Conservation (phyloP, 129 eudicot genomes). For the Silybum marianum region DNA sequence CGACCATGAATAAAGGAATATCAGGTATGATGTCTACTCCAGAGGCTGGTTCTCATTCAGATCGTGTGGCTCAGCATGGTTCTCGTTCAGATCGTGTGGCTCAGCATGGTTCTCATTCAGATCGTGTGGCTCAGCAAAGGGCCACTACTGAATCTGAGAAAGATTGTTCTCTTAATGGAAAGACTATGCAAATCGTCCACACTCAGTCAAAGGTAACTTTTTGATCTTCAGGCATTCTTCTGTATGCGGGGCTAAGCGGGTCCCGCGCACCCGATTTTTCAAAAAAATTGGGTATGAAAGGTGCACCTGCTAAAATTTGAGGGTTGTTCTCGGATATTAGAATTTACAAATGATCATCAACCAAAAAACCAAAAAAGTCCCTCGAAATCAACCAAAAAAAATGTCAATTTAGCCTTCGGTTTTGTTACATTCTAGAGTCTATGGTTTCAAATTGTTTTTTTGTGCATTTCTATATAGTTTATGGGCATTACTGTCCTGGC, state of each 20-base stretch:
- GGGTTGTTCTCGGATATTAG: too few species aligned
- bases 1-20: slow-evolving; percentile 19
- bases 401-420: too few species aligned
- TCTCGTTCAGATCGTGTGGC: slow-evolving; percentile 12
- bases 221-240: background rate
- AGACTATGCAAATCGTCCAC: slow-evolving; percentile 29
- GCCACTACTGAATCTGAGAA: slow-evolving; percentile 25
- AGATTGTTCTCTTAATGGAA: slow-evolving; percentile 36
- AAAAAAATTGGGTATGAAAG: background rate
- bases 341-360: too few species aligned
- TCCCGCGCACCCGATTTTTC: too few species aligned
- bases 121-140: slow-evolving; percentile 13
- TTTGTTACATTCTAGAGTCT: too few species aligned
- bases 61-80: slow-evolving; percentile 21
- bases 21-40: slow-evolving; percentile 23
- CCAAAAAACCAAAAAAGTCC: too few species aligned
- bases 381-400: too few species aligned
- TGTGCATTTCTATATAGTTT: background rate
- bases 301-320: background rate
- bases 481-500: background rate
- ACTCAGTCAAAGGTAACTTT: slow-evolving; percentile 45
- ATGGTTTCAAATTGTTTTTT: background rate
- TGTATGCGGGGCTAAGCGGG: background rate
- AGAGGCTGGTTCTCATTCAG: slow-evolving; percentile 23
- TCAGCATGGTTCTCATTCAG: slow-evolving; percentile 13